A percentile compares a stretch with the other conserved stretches of the same genome.
Evolutionary conservation across 352 stramenopile genomes (phyloP).

Genomic region (Albugo candida): DNA sequence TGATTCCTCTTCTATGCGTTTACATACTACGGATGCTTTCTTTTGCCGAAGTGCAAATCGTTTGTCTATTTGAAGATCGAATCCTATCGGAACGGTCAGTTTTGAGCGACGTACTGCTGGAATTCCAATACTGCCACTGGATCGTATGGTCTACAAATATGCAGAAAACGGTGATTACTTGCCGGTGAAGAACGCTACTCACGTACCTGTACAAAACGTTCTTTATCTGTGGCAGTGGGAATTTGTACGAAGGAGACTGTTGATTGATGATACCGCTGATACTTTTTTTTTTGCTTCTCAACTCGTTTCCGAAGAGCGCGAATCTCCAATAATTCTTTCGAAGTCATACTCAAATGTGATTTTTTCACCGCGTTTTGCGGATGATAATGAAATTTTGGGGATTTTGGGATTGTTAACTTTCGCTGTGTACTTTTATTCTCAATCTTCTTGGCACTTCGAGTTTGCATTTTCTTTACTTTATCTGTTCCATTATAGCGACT

Average conservation of each 20-base stretch:
- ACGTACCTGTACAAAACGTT: constrained; percentile 10
- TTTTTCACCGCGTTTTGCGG: constrained; percentile 8
- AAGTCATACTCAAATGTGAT: constrained; percentile 37
- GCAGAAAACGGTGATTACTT: background rate
- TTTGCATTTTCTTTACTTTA: constrained; percentile 17
- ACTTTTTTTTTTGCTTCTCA: constrained; percentile 14
- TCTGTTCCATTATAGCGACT: constrained; percentile 13
- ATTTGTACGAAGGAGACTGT: constrained; percentile 20
- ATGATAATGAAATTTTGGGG: constrained; percentile 32
- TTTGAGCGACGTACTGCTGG: constrained; percentile 40
- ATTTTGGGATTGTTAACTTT: constrained; percentile 41
- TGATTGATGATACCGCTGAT: constrained; percentile 38
- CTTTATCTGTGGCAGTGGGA: constrained; percentile 14
- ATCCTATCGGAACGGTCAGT: constrained; percentile 42
- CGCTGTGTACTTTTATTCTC: background rate
- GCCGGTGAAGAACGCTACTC: background rate
- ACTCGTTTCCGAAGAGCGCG: constrained; percentile 40
- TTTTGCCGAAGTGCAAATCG: constrained; percentile 3
- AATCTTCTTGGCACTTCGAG: constrained; percentile 1
- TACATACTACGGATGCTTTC: too few relatives aligned
- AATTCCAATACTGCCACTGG: constrained; percentile 38
- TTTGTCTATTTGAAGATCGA: constrained; percentile 52
- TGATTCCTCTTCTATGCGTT: too few relatives aligned
- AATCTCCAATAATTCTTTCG: constrained; percentile 55
- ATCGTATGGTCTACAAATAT: constrained; percentile 19